Base-by-base conservation (phyloP, 2,329 filamentous ascomycete genomes). In the Aspergillus sp. region DNA sequence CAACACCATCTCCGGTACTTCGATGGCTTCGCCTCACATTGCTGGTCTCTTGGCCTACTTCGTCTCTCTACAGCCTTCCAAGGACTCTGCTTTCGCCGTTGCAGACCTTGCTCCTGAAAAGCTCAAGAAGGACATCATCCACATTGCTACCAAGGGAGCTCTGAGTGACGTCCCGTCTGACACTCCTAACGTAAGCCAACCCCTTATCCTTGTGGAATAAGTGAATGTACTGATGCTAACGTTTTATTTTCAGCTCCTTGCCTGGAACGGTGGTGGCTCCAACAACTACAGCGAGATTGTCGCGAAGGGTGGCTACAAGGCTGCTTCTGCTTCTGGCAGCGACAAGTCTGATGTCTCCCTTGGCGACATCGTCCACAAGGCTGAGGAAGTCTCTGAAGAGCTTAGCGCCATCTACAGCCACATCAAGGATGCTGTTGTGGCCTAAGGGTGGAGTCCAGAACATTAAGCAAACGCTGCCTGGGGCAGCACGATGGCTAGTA, bases 1-100 rank as follows among this genome's bases (percentile, higher is more conserved):
- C 76, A 98, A 98, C 83, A 96, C 88, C 74, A 98, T 98, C 76
- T 97, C 91, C 38, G 93, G 93, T 70, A 98, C 93, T 57, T 98
- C 93, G 46, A 98, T 98, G 93, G 93, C 93, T 53, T 97, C 93
- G 53, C 93, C 93, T 60, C 93, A 98, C 73, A 86, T 98, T 67
- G 85, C 84, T 66, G 93, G 93, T 80, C 88, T 98, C 54, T 78
- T 97, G 62, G 93, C 93, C 74, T 98, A 98, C 80, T 87, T 94
- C 74, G 83, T 98, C 51, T 98, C 93, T 56, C 88, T 98, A 48
- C 90, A 97, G 75, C 93, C 93, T 42, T 75, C 86, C 56, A 79
- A 80, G 61, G 88, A 94, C 73, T 98, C 94, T 38, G 89, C 88
- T 65, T 98, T 88, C 67, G 85, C 90, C 53, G 83, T 96, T 62